Evolutionary conservation across 192 early-diverging fungal species (phyloP).

Genomic region (Rhizophagus clarus): DNA sequence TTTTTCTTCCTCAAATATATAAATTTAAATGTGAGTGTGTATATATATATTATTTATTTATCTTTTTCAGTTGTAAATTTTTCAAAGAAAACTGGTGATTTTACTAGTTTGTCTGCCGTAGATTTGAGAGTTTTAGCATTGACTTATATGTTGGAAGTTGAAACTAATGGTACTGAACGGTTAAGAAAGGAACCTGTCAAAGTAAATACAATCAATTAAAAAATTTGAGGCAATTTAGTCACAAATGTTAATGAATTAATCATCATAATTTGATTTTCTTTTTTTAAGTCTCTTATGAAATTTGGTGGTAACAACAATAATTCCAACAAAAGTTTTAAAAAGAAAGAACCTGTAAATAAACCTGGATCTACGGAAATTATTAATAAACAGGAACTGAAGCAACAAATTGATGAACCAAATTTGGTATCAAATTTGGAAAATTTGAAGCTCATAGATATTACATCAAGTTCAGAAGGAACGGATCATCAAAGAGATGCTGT

Average conservation of each 20-base stretch:
- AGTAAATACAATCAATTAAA: not conserved
- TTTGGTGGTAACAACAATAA: not conserved
- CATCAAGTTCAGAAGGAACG: not conserved
- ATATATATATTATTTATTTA: conserved; percentile 6
- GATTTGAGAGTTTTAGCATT: conserved; percentile 93
- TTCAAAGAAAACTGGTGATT: conserved; percentile 92
- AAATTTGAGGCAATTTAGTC: not conserved
- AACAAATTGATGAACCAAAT: not conserved
- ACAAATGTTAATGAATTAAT: not conserved
- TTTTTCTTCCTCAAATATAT: no score
- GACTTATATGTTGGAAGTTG: conserved; percentile 83
- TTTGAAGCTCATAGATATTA: not conserved
- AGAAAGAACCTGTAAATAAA: not conserved
- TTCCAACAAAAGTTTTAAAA: not conserved
- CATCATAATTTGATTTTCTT: not conserved
- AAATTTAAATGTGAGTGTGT: not conserved
- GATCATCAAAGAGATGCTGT: no score
- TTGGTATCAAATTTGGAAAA: not conserved
- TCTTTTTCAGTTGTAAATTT: conserved; percentile 72
- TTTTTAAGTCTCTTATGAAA: not conserved
- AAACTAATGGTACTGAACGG: conserved; percentile 68
- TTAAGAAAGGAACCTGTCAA: conserved; percentile 71
- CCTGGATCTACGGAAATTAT: not conserved
- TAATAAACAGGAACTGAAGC: conserved; percentile 8
- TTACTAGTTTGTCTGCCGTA: conserved; percentile 69